Evolutionary conservation across 176 grass and related monocot genomes (phyloP).

Genomic region (Aegilops longissima): DNA sequence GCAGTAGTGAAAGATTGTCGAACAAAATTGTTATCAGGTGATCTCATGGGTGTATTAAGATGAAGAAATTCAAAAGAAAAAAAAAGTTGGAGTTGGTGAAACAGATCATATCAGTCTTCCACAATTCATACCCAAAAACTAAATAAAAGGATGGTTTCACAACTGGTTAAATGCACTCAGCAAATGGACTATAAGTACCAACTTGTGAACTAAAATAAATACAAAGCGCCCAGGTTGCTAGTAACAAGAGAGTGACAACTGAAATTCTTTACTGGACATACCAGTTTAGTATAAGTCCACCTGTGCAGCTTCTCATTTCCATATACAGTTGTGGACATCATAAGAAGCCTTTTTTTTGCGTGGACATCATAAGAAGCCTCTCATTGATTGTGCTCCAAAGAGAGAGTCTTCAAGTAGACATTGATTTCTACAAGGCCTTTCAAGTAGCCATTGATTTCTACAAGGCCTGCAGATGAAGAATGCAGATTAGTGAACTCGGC

Average conservation of each 20-base stretch:
- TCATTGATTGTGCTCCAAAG: too few species aligned
- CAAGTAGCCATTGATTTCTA: too few species aligned
- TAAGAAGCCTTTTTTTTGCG: too few species aligned
- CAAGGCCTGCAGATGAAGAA: not conserved
- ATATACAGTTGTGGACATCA: conserved; percentile 8
- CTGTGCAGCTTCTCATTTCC: not conserved
- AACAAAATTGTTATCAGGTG: conserved; percentile 29
- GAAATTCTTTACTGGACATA: not conserved
- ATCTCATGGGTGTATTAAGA: conserved; percentile 25
- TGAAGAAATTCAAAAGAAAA: conserved; percentile 1
- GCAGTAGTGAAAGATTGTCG: conserved; percentile 43
- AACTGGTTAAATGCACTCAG: not conserved
- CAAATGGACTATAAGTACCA: not conserved
- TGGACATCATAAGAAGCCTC: not conserved
- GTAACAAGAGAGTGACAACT: not conserved
- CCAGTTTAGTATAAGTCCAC: not conserved
- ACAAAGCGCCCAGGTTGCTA: not conserved
- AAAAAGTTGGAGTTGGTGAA: not conserved
- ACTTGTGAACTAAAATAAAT: conserved; percentile 1
- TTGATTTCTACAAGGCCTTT: not conserved
- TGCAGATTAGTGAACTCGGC: not conserved
- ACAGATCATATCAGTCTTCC: not conserved
- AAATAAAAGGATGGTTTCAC: not conserved
- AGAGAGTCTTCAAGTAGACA: not conserved
- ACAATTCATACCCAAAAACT: not conserved